A percentile compares a stretch with the other conserved stretches of the same genome.
Evolutionary conservation across 75 land plant genomes (phyloP).

Genomic region (Azolla pinnata): DNA sequence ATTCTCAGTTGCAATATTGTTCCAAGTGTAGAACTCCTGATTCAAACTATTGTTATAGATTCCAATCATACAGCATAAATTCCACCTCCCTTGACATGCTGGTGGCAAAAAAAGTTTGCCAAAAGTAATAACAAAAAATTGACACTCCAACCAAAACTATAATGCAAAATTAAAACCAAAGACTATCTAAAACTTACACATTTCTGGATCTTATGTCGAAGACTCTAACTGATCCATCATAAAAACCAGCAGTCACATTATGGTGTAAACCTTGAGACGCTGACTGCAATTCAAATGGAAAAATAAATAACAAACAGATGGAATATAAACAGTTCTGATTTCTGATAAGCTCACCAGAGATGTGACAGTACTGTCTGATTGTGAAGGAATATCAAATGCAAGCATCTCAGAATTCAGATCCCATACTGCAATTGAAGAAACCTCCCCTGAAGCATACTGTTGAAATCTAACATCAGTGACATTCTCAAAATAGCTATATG

Average conservation of each 20-base stretch:
- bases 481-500: neutral
- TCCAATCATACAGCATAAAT: too few species aligned
- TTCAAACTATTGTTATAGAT: too few species aligned
- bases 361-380: constrained; percentile 58
- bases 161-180: neutral
- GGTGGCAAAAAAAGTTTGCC: too few species aligned
- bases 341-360: constrained; percentile 44
- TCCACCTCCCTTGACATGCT: neutral
- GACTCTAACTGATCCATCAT: constrained; percentile 65
- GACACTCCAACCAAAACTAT: too few species aligned
- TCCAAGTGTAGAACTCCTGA: too few species aligned
- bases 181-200: constrained; percentile 31
- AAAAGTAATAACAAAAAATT: too few species aligned
- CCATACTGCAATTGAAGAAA: constrained; percentile 75
- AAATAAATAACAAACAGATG: neutral
- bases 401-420: constrained; percentile 86
- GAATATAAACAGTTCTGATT: neutral
- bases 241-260: constrained; percentile 64
- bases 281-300: constrained; percentile 34
- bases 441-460: constrained; percentile 89
- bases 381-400: constrained; percentile 48
- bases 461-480: neutral
- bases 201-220: constrained; percentile 62
- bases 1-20: too few species aligned
- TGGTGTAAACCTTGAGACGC: constrained; percentile 81